phyloP scores from a whole-genome alignment of 352 stramenopile genomes.

The Pythium apleroticum region DNA sequence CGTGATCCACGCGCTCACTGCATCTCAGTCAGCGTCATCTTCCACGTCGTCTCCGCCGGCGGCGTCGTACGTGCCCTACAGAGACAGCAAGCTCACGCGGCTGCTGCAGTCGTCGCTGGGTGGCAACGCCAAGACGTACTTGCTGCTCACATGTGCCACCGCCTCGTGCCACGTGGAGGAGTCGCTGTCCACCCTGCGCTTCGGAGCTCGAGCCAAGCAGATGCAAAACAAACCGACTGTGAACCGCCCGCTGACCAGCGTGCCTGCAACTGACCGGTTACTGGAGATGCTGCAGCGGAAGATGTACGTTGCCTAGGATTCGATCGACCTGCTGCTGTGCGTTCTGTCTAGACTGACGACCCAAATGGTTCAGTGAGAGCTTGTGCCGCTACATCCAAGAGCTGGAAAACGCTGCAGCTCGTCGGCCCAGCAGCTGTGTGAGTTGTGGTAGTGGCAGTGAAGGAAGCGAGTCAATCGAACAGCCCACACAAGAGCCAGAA shows the following conservation, averaged over 20 bases:
- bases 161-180: slow-evolving; percentile 46
- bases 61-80: slow-evolving; percentile 64
- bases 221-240: slow-evolving; percentile 72
- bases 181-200: slow-evolving; percentile 89
- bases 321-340: too few species aligned
- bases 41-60: slow-evolving; percentile 5
- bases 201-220: slow-evolving; percentile 85
- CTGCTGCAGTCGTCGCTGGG: slow-evolving; percentile 86
- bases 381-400: slow-evolving; percentile 55
- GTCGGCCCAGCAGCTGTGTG: background rate
- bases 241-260: slow-evolving; percentile 38
- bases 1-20: slow-evolving; percentile 63
- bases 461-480: background rate
- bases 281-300: slow-evolving; percentile 53
- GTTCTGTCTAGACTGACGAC: background rate
- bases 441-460: background rate
- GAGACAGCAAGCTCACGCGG: slow-evolving; percentile 89
- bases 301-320: slow-evolving; percentile 32
- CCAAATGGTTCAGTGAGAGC: slow-evolving; percentile 32
- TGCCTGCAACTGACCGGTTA: slow-evolving; percentile 24
- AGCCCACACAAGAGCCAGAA: background rate
- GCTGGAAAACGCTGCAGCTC: slow-evolving; percentile 34
- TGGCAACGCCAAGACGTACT: slow-evolving; percentile 86
- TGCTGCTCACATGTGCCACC: slow-evolving; percentile 68
- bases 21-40: background rate